phyloP scores from a whole-genome alignment of 805 yeast species.

The Pichia occidentalis region DNA sequence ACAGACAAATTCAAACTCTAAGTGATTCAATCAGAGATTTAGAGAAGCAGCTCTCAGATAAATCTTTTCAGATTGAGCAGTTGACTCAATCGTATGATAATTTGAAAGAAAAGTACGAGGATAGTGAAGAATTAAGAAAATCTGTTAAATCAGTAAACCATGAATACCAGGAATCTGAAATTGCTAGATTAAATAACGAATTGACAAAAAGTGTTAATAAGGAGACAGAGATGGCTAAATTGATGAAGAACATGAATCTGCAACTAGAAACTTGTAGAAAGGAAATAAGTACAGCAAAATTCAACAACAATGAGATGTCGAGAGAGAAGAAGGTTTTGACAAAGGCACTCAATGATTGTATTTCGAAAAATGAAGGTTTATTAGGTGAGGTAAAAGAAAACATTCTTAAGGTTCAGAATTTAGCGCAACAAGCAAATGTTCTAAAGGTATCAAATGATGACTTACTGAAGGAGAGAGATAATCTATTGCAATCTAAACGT shows the following conservation, averaged over 20 bases:
- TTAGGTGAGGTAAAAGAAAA: slow-evolving; percentile 39
- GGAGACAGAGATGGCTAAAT: slow-evolving; percentile 62
- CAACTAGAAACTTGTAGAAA: slow-evolving; percentile 50
- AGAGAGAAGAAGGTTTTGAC: slow-evolving; percentile 39
- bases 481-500: slow-evolving; percentile 44
- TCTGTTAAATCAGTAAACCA: slow-evolving; percentile 27
- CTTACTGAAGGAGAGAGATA: slow-evolving; percentile 56
- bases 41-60: slow-evolving; percentile 51
- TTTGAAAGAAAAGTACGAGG: slow-evolving; percentile 45
- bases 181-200: slow-evolving; percentile 47
- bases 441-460: slow-evolving; percentile 56
- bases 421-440: slow-evolving; percentile 47
- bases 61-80: slow-evolving; percentile 47
- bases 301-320: slow-evolving; percentile 32
- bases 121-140: slow-evolving; percentile 33
- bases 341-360: slow-evolving; percentile 34
- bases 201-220: slow-evolving; percentile 48
- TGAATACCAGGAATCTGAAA: slow-evolving; percentile 39
- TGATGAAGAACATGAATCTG: slow-evolving; percentile 52
- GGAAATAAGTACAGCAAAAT: slow-evolving; percentile 36
- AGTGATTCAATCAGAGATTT: slow-evolving; percentile 44
- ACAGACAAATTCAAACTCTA: slow-evolving; percentile 45
- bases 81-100: slow-evolving; percentile 41
- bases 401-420: slow-evolving; percentile 37
- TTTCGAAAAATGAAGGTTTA: slow-evolving; percentile 38